Percentiles rank a stretch among this genome's conserved stretches.
These are phyloP conservation scores for Fragaria iinumae DNA, from an alignment of 306 rosid genomes.

Conservation along the genomic window DNA sequence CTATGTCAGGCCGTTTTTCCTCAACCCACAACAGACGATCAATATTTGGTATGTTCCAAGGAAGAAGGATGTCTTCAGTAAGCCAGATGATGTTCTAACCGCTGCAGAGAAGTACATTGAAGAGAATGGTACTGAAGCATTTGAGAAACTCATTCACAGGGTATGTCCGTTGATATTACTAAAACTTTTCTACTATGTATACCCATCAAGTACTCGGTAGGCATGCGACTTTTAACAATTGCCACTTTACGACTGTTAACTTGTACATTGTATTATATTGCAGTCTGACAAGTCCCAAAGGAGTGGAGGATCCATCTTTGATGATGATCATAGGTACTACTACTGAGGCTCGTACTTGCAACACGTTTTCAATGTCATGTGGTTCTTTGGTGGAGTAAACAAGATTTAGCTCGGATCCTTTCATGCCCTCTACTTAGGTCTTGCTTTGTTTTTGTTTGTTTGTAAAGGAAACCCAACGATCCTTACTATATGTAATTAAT, in stretches of 20 bases:
- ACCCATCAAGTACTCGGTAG: neutral
- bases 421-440: neutral
- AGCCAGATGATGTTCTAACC: constrained; percentile 69
- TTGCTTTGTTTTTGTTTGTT: neutral
- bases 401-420: neutral
- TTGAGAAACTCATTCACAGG: constrained; percentile 71
- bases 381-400: neutral
- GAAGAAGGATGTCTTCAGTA: constrained; percentile 56
- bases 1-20: constrained; percentile 72
- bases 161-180: constrained; percentile 33
- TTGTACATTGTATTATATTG: constrained; percentile 10
- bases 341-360: constrained; percentile 9
- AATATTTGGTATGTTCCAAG: constrained; percentile 91
- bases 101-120: constrained; percentile 91
- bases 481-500: constrained; percentile 1
- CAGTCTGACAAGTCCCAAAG: constrained; percentile 74
- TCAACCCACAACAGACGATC: constrained; percentile 65
- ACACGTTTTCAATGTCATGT: neutral
- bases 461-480: neutral
- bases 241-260: neutral
- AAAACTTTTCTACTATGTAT: neutral
- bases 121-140: constrained; percentile 65
- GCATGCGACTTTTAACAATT: constrained; percentile 1
- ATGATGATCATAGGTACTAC: constrained; percentile 31
- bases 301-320: constrained; percentile 31